A percentile compares a stretch with the other conserved stretches of the same genome.
Conservation (phyloP, 2,329 filamentous ascomycete species). For the Cyclaneusma minus region DNA sequence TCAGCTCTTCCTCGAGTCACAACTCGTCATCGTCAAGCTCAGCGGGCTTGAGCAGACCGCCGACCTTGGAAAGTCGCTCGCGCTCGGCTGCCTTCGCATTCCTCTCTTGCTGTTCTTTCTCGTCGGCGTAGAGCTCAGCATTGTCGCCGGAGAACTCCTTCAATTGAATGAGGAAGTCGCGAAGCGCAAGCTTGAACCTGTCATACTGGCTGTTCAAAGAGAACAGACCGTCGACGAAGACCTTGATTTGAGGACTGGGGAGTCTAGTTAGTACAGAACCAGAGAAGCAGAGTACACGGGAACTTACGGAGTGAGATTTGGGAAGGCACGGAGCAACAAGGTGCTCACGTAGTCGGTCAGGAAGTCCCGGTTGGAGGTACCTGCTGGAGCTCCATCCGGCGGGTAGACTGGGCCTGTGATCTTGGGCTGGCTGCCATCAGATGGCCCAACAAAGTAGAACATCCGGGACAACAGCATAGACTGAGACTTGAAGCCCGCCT, state of each 20-base stretch:
- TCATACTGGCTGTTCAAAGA: constrained; percentile 75
- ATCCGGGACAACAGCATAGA: constrained; percentile 85
- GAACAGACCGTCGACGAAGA: constrained; percentile 84
- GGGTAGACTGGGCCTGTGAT: constrained; percentile 86
- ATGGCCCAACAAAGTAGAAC: constrained; percentile 83
- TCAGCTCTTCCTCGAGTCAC: constrained; percentile 63
- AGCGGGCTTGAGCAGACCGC: constrained; percentile 91
- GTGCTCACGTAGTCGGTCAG: constrained; percentile 74
- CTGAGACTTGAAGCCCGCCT: constrained; percentile 97
- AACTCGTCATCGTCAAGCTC: constrained; percentile 84
- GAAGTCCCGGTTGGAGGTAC: constrained; percentile 84
- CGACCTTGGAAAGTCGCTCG: constrained; percentile 86
- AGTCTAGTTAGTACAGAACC: constrained; percentile 3
- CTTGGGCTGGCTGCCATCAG: constrained; percentile 56
- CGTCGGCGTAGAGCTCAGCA: constrained; percentile 80
- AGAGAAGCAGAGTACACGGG: neutral
- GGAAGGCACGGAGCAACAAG: constrained; percentile 78
- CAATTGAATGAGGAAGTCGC: constrained; percentile 92
- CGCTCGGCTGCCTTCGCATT: constrained; percentile 79
- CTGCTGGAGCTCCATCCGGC: constrained; percentile 64
- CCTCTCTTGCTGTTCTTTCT: constrained; percentile 82
- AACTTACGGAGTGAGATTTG: constrained; percentile 76
- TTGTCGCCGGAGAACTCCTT: constrained; percentile 97
- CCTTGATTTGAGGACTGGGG: constrained; percentile 64
- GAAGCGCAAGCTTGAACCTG: constrained; percentile 88